Conservation (phyloP, 306 rosid species). For the Cucumis sativus region Cucumber_9930_V3 NC_026659.2:3694001-3694500, state of each 20-base stretch:
- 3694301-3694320: slow-evolving; percentile 37
- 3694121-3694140: slow-evolving; percentile 83
- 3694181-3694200: slow-evolving; percentile 84
- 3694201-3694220: slow-evolving; percentile 87
- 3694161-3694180: slow-evolving; percentile 89
- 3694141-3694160: slow-evolving; percentile 73
- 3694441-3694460: slow-evolving; percentile 15
- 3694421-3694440: neutral
- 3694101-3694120: slow-evolving; percentile 65
- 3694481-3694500: slow-evolving; percentile 82
- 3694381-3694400: neutral
- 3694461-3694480: slow-evolving; percentile 80
- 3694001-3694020: neutral
- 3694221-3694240: neutral
- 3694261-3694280: neutral
- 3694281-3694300: slow-evolving; percentile 11
- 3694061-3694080: neutral
- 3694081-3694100: slow-evolving; percentile 23
- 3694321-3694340: slow-evolving; percentile 90
- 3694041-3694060: neutral
- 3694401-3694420: neutral
- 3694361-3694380: slow-evolving; percentile 50
- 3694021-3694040: neutral
- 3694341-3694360: slow-evolving; percentile 77
- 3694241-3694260: neutral